Conservation (phyloP, 352 stramenopile genomes). For the Pythium rishiriense region DNA sequence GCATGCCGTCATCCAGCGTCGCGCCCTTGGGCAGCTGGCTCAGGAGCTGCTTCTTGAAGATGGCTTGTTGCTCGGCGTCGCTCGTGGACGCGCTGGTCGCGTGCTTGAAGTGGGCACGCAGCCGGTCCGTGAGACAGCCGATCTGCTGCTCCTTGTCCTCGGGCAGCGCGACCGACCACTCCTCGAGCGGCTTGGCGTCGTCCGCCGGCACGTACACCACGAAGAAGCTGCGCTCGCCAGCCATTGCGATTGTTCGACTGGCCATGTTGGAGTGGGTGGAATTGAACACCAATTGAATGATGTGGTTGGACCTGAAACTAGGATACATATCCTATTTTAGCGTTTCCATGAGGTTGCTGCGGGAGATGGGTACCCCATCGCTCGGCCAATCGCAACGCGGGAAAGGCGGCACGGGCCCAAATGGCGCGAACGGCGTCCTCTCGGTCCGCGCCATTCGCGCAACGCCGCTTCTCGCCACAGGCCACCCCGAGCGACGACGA, state of each 20-base stretch:
- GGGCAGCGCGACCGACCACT: conserved; percentile 70
- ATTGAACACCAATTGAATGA: no score
- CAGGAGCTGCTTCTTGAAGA: conserved; percentile 82
- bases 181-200: conserved; percentile 53
- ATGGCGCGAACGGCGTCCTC: not conserved
- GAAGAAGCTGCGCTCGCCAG: conserved; percentile 68
- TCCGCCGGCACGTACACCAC: conserved; percentile 72
- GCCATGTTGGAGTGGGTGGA: no score
- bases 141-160: conserved; percentile 79
- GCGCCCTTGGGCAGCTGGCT: conserved; percentile 67
- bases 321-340: not conserved
- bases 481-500: not conserved
- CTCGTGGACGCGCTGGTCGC: conserved; percentile 32
- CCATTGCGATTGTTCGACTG: conserved; percentile 46
- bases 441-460: conserved; percentile 4
- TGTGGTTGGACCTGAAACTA: not conserved
- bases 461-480: not conserved
- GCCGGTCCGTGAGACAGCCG: conserved; percentile 78
- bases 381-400: not conserved
- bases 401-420: no score
- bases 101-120: conserved; percentile 78
- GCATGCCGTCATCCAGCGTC: conserved; percentile 68
- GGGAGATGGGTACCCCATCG: not conserved
- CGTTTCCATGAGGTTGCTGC: not conserved
- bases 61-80: conserved; percentile 59